Evolutionary conservation across 441 rosid species (phyloP).

Genomic region (Pelargonium fulgidum): DNA sequence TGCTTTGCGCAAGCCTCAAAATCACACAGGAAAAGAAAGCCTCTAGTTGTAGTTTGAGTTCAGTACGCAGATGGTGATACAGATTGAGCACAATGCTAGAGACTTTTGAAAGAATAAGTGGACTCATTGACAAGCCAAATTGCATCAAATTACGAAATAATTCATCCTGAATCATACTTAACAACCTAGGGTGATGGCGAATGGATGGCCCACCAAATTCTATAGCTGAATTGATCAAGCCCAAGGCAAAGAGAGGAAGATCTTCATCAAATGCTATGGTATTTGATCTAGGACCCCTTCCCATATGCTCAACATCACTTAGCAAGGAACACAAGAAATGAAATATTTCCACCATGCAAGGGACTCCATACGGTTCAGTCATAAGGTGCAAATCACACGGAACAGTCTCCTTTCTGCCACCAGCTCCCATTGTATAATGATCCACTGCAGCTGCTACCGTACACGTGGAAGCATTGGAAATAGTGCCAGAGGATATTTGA

Average conservation of each 20-base stretch:
- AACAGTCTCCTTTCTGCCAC: constrained; percentile 37
- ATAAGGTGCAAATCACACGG: constrained; percentile 44
- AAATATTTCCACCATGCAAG: constrained; percentile 89
- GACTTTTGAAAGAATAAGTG: constrained; percentile 81
- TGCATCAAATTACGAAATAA: constrained; percentile 77
- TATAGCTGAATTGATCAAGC: constrained; percentile 78
- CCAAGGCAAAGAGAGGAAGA: constrained; percentile 87
- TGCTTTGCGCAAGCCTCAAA: constrained; percentile 77
- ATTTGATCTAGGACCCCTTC: constrained; percentile 56
- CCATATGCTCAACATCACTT: constrained; percentile 58
- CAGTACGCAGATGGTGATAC: constrained; percentile 67
- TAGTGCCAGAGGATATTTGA: constrained; percentile 35
- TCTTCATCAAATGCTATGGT: constrained; percentile 86
- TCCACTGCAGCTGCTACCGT: constrained; percentile 36
- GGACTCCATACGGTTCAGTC: constrained; percentile 72
- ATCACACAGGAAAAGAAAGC: constrained; percentile 87
- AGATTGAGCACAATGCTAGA: constrained; percentile 84
- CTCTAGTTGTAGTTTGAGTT: constrained; percentile 85
- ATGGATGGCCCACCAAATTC: constrained; percentile 80
- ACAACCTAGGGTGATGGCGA: constrained; percentile 50
- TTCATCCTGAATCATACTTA: constrained; percentile 71
- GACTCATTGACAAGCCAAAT: constrained; percentile 84
- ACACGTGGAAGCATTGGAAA: constrained; percentile 38
- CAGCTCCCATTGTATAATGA: constrained; percentile 39
- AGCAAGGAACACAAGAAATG: constrained; percentile 77